Conservation (phyloP, 305 asterid genomes). For the Petunia hybrid region DNA sequence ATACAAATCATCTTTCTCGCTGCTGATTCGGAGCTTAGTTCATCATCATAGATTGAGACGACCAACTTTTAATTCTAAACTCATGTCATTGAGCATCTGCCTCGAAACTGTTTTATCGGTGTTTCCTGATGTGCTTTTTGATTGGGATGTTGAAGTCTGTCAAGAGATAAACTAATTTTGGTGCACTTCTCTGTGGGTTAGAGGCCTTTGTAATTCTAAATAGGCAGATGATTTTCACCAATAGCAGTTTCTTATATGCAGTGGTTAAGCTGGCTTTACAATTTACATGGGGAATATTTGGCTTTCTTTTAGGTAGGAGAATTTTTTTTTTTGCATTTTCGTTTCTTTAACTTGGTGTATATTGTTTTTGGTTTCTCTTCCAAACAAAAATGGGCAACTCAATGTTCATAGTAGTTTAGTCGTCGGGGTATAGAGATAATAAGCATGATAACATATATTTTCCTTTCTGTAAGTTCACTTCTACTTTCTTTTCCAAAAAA, state of each 20-base stretch:
- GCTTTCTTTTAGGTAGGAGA: neutral
- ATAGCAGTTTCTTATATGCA: neutral
- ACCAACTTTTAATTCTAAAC: neutral
- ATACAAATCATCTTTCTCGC: neutral
- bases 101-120: slow-evolving; percentile 7
- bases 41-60: neutral
- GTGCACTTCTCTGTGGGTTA: neutral
- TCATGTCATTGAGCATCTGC: neutral
- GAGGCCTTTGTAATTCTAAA: neutral
- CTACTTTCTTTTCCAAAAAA: slow-evolving; percentile 29
- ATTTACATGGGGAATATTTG: neutral
- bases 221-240: slow-evolving; percentile 16
- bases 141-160: neutral
- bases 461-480: slow-evolving; percentile 11
- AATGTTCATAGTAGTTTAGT: neutral
- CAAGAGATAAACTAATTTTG: neutral
- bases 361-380: neutral
- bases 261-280: neutral
- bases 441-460: slow-evolving; percentile 19
- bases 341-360: neutral
- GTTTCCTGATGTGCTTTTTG: slow-evolving; percentile 7
- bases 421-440: neutral
- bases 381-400: neutral
- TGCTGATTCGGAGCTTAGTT: slow-evolving; percentile 10
- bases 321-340: neutral